phyloP scores from a whole-genome alignment of 169 alveolate species.

The Plasmodium reichenowi region DNA sequence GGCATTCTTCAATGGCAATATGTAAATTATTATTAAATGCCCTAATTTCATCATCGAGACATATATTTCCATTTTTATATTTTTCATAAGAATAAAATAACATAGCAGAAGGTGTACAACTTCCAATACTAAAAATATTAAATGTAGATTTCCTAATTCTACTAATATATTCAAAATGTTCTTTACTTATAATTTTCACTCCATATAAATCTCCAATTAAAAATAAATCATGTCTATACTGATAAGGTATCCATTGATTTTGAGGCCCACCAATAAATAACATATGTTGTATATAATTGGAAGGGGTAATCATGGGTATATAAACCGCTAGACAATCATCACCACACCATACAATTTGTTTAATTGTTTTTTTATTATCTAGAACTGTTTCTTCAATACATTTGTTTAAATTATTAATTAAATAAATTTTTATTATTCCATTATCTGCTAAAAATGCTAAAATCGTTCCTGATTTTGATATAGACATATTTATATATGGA shows the following conservation, averaged over 20 bases:
- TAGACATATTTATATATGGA: constrained; percentile 54
- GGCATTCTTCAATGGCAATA: constrained; percentile 84
- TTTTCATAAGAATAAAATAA: constrained; percentile 85
- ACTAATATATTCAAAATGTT: constrained; percentile 79
- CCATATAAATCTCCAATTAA: constrained; percentile 83
- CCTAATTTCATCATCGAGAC: constrained; percentile 85
- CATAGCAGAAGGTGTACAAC: constrained; percentile 88
- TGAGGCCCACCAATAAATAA: constrained; percentile 83
- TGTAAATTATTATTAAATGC: constrained; percentile 83
- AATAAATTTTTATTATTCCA: constrained; percentile 75
- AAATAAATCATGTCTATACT: constrained; percentile 76
- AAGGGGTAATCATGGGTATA: constrained; percentile 77
- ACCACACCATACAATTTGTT: constrained; percentile 86
- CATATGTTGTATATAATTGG: constrained; percentile 76
- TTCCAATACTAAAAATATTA: constrained; percentile 81
- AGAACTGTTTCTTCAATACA: constrained; percentile 72
- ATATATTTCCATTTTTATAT: constrained; percentile 83
- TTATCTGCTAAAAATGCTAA: constrained; percentile 54
- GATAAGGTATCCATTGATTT: constrained; percentile 85
- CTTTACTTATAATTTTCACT: constrained; percentile 79
- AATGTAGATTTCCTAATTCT: constrained; percentile 80
- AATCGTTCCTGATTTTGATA: constrained; percentile 65
- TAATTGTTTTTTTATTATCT: constrained; percentile 70
- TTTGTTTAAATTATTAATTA: constrained; percentile 55
- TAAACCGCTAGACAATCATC: constrained; percentile 85